Percentiles rank a stretch among this genome's conserved stretches.
Conservation (phyloP, 441 rosid species). For the Macaranga tanarius region DNA sequence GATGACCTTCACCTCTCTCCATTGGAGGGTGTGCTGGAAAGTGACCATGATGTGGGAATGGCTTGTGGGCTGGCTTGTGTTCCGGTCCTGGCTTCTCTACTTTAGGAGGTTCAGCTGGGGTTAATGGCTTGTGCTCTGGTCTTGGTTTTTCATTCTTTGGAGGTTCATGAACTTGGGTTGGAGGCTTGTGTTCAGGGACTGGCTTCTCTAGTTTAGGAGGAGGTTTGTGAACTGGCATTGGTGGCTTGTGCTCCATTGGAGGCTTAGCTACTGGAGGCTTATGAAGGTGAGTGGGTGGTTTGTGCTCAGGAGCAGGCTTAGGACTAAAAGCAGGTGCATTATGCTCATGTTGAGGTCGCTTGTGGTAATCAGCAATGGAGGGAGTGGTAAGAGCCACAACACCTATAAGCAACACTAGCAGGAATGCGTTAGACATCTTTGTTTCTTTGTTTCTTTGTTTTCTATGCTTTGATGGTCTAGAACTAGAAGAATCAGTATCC, state of each 20-base stretch:
- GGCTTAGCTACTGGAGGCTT: too few relatives aligned
- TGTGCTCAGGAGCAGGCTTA: conserved; percentile 15
- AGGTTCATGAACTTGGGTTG: not conserved
- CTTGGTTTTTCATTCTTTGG: not conserved
- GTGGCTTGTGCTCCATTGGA: conserved; percentile 10
- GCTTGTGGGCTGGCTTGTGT: conserved; percentile 6
- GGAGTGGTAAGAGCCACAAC: conserved; percentile 6
- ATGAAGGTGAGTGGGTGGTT: conserved; percentile 13
- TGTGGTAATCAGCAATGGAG: not conserved
- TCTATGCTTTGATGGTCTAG: not conserved
- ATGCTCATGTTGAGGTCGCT: not conserved
- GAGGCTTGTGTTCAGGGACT: not conserved
- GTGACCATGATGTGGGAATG: conserved; percentile 11
- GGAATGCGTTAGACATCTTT: conserved; percentile 8
- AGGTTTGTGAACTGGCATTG: conserved; percentile 5
- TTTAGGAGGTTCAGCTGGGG: conserved; percentile 14
- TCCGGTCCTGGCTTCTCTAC: not conserved
- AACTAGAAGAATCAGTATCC: not conserved
- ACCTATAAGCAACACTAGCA: conserved; percentile 3
- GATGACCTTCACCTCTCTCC: conserved; percentile 7
- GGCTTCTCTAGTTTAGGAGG: not conserved
- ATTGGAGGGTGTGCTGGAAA: conserved; percentile 21
- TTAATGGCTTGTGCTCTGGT: not conserved
- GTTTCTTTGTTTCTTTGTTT: too few relatives aligned
- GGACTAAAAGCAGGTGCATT: not conserved